These are phyloP conservation scores for Hemileccinum impolitum DNA, from an alignment of 768 basidiomycete genomes.

Conservation along the genomic window DNA sequence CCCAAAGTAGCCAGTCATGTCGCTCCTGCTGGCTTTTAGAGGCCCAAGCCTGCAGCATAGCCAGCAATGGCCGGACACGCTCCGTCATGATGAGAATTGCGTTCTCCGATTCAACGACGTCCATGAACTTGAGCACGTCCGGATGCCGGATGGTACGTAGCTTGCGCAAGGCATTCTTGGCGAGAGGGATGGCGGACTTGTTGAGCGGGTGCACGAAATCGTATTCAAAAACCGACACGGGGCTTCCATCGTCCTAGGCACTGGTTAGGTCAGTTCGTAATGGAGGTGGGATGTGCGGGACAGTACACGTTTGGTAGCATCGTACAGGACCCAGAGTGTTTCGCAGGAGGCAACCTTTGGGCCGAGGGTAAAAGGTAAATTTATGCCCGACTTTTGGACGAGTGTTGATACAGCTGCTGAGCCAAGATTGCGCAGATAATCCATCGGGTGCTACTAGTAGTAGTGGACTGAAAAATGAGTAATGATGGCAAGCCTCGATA, in stretches of 20 bases:
- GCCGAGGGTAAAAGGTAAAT: conserved; percentile 84
- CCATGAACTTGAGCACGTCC: conserved; percentile 93
- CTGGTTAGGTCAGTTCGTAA: conserved; percentile 17
- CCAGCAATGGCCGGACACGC: conserved; percentile 73
- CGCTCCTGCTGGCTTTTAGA: conserved; percentile 58
- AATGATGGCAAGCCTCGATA: no score
- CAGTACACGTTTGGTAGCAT: conserved; percentile 82
- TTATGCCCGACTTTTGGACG: conserved; percentile 91
- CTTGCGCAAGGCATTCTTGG: conserved; percentile 87
- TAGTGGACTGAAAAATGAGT: no score
- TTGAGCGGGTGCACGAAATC: conserved; percentile 62
- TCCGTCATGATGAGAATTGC: conserved; percentile 93
- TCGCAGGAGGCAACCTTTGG: conserved; percentile 64
- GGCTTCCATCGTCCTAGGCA: conserved; percentile 78
- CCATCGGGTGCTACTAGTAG: conserved; percentile 62
- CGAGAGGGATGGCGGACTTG: conserved; percentile 66
- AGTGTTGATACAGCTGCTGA: conserved; percentile 85
- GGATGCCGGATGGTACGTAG: conserved; percentile 91
- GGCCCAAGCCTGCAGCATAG: conserved; percentile 59
- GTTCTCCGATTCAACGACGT: conserved; percentile 85
- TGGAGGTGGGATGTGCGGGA: not conserved
- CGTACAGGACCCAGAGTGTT: conserved; percentile 81
- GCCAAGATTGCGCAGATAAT: conserved; percentile 77
- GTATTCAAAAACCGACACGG: conserved; percentile 90
- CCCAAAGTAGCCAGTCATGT: conserved; percentile 94